Evolutionary conservation across 2,329 filamentous ascomycete genomes (phyloP), one percentile per base, ranked within the genome.

Genomic region (Arthrinium phaeospermum): DNA sequence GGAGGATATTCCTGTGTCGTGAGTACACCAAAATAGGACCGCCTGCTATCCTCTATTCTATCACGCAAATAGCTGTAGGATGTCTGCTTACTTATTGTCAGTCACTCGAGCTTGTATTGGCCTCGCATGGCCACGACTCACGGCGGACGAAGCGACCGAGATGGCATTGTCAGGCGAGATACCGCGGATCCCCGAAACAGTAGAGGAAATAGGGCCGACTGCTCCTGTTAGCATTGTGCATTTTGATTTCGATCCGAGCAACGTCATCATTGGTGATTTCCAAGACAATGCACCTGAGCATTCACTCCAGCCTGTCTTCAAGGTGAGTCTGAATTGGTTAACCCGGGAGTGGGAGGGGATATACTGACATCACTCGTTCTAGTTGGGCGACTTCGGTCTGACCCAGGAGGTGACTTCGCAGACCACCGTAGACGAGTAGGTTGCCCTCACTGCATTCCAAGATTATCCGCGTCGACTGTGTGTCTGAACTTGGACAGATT

Each of bases 331-430:
- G 24, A 4, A 45, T 24, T 4, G 14, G 12, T 2, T 0, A 16
- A 19, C 16, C 16, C 8, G 37, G 13, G 64, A n/a, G 22, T 2
- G 27, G 14, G 30, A 30, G 51, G 5, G 12, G 24, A 13, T 16
- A 34, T 57, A 3, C 14, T 30, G 14, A 19, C 51, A 27, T 46
- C 37, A 27, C 37, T 27, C 2, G 5, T 8, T 41, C 27, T 34
- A 69, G 68, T 37, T 69, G 24, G 47, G 22, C 68, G 68, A 69
- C 34, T 69, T 53, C 7, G 68, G 46, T n/a, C 10, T 69, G 19
- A 53, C 10, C 22, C 34, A 27, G 22, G 64, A 45, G 24, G 27
- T 67, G 1, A 46, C 13, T 22, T 3, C 3, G 14, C 34, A 67
- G 64, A 49, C 46, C 22, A n/a, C 46, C 19, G 5, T 22, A 6